Base-by-base conservation (phyloP, 2,329 filamentous ascomycete species). In the Furcasterigmium furcatum region DNA sequence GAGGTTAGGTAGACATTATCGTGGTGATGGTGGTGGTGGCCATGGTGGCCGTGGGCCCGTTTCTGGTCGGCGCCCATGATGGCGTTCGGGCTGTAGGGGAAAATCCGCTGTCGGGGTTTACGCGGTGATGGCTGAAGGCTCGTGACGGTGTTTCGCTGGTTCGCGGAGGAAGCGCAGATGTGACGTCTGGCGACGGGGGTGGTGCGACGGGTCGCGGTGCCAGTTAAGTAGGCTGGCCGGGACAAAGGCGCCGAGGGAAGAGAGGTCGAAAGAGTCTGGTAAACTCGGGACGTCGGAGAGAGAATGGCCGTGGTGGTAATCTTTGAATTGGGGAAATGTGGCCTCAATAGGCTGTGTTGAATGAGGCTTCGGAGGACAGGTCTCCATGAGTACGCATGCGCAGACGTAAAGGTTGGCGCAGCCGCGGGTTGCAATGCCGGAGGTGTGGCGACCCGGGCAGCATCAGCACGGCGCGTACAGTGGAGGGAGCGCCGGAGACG, bases 1-100 rank as follows among this genome's bases (percentile, higher is more conserved):
- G 88, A 92, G 4, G 83, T 87, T 41, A 95, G 76, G 63, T 90
- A 94, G 35, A 83, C 80, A 68, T 89, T 94, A 67, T 96, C 90
- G 65, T 94, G 88, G 62, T 91, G 84, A 59, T 92, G 87, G 63
- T 88, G 83, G 58, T 87, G 83, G 55, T 60, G 55, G 46, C 71
- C 67, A 53, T 82, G 79, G 22, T 68, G 67, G 55, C 76, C 66
- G 52, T 84, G 77, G 52, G 63, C 64, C 54, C 75, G 65, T 43
- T 62, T 58, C 13, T 56, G 46, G 32, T 55, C 53, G 51, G 58
- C 55, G 46, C 58, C 58, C 56, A 65, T 62, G 49, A 60, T 48
- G 44, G 39, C 43, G 30, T 32, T 38, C 36, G 20, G 25, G 46
- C 42, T 47, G 41, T 43, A 47, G 21, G 46, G 49, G 18, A 34